Percentiles rank a stretch among this genome's conserved stretches.
These are phyloP conservation scores for Saccharomyces hybrid DNA, from an alignment of 1,139 yeast genomes.

Conservation along the genomic window DNA sequence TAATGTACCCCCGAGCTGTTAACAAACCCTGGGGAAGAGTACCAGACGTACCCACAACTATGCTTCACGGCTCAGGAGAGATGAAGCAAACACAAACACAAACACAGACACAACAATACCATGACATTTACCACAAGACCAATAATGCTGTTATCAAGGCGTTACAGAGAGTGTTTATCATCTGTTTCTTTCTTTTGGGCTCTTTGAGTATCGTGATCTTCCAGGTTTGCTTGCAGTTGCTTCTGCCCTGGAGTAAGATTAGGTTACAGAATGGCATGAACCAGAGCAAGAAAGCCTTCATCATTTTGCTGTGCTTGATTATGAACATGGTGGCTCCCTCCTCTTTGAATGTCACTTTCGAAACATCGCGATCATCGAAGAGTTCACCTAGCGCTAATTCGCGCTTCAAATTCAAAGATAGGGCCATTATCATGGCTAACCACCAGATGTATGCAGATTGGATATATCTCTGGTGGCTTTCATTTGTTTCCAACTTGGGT, in stretches of 20 bases:
- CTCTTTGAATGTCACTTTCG: constrained; percentile 20
- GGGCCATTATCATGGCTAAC: constrained; percentile 37
- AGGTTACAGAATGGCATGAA: constrained; percentile 14
- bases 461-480: constrained; percentile 81
- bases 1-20: not conserved
- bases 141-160: not conserved
- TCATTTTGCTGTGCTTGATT: constrained; percentile 19
- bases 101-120: not conserved
- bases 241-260: not conserved
- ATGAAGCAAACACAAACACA: not conserved
- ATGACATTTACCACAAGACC: not conserved
- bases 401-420: constrained; percentile 14
- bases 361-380: constrained; percentile 2
- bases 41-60: not conserved
- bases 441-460: constrained; percentile 93
- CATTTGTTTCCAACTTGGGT: constrained; percentile 55
- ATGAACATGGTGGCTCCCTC: constrained; percentile 22
- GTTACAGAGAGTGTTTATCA: not conserved
- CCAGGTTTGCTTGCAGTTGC: not conserved
- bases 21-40: not conserved
- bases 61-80: not conserved
- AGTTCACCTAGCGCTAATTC: not conserved
- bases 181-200: not conserved
- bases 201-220: not conserved
- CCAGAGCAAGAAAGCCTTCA: constrained; percentile 21